These are phyloP conservation scores for Albophoma yamanashiensis DNA, from an alignment of 2,329 filamentous ascomycete species.

Conservation along the genomic window DNA sequence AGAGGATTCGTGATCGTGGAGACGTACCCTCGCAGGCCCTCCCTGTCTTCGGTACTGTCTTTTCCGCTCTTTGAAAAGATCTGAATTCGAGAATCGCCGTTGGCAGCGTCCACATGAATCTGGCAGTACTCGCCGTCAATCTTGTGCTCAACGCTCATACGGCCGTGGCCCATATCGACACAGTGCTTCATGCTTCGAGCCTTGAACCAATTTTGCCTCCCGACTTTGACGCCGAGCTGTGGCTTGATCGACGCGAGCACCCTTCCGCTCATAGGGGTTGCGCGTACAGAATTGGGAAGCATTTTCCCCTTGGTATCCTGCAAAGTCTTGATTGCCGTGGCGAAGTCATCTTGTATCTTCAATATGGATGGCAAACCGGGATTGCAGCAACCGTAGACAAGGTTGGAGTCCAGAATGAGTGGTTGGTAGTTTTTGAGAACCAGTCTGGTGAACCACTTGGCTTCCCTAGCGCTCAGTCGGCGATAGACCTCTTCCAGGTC, in stretches of 20 bases:
- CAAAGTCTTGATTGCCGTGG: conserved; percentile 46
- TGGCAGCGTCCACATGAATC: conserved; percentile 64
- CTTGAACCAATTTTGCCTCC: conserved; percentile 53
- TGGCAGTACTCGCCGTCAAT: conserved; percentile 88
- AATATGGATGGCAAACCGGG: conserved; percentile 59
- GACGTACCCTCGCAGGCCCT: conserved; percentile 43
- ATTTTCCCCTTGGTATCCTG: conserved; percentile 16
- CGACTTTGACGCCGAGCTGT: conserved; percentile 50
- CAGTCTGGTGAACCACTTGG: conserved; percentile 79
- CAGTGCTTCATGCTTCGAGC: conserved; percentile 66
- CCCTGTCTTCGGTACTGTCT: conserved; percentile 67
- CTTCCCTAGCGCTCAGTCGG: conserved; percentile 54
- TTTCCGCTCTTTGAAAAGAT: conserved; percentile 93
- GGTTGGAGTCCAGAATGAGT: conserved; percentile 45
- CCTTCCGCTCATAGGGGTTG: conserved; percentile 5
- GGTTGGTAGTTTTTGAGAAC: conserved; percentile 69
- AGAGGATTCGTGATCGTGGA: too few species aligned
- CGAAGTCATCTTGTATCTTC: conserved; percentile 58
- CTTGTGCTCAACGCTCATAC: conserved; percentile 69
- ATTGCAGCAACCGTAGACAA: conserved; percentile 53
- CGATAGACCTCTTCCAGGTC: conserved; percentile 46
- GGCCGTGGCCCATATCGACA: conserved; percentile 47
- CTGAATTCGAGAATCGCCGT: conserved; percentile 45
- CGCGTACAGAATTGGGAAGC: conserved; percentile 8
- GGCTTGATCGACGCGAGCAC: conserved; percentile 34